Conservation (phyloP, 306 rosid species). For the Delonix regia region DNA sequence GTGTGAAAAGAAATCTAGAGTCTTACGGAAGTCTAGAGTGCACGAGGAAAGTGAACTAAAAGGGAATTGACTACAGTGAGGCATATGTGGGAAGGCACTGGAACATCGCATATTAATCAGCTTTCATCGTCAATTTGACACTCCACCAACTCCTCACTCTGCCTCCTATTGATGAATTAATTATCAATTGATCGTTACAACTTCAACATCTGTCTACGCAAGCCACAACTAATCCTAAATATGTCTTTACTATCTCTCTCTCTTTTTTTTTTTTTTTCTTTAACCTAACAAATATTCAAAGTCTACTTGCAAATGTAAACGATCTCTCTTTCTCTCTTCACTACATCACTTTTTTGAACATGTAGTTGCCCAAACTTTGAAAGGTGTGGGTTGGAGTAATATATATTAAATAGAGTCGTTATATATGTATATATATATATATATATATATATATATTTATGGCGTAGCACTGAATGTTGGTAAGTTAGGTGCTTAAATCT, state of each 20-base stretch:
- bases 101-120: background rate
- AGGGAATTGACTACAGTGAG: background rate
- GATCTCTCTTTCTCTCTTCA: background rate
- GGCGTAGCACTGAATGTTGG: background rate
- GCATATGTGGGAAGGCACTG: background rate
- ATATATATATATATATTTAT: too few relatives aligned
- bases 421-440: too few relatives aligned
- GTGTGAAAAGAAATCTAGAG: background rate
- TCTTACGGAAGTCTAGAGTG: background rate
- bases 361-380: background rate
- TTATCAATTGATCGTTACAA: background rate
- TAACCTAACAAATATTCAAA: background rate
- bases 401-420: too few relatives aligned
- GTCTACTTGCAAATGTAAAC: background rate
- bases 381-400: background rate
- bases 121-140: conserved; percentile 4
- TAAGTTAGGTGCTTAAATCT: background rate
- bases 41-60: background rate
- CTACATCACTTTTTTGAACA: background rate
- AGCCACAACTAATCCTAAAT: background rate
- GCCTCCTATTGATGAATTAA: background rate
- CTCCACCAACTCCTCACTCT: background rate
- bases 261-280: background rate
- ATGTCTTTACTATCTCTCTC: background rate
- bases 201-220: background rate